Evolutionary conservation across 208 protist genomes (phyloP).

Genomic region (Leishmania tarentolae): DNA sequence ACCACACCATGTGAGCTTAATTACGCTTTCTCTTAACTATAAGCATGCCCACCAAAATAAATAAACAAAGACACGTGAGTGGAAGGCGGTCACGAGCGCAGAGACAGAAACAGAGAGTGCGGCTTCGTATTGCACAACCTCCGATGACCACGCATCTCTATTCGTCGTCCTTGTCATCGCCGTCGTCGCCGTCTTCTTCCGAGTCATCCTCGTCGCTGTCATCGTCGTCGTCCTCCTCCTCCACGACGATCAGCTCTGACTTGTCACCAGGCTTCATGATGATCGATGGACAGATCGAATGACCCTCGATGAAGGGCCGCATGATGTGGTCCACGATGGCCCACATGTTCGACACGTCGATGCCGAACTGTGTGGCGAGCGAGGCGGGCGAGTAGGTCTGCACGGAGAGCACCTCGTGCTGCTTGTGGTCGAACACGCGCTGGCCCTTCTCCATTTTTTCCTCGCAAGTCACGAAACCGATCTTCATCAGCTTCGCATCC

Average conservation of each 20-base stretch:
- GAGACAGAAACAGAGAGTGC: not conserved
- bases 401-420: constrained; percentile 67
- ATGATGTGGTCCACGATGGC: constrained; percentile 74
- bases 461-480: constrained; percentile 78
- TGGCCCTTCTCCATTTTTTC: constrained; percentile 38
- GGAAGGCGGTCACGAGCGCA: not conserved
- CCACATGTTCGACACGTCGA: constrained; percentile 82
- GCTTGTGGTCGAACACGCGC: constrained; percentile 33
- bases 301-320: constrained; percentile 52
- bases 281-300: constrained; percentile 49
- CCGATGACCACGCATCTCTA: constrained; percentile 14
- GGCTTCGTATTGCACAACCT: not conserved
- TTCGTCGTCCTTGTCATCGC: constrained; percentile 57
- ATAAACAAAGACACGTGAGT: not conserved
- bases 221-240: constrained; percentile 76
- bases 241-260: constrained; percentile 37
- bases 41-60: not conserved
- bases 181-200: constrained; percentile 51
- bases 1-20: not conserved
- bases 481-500: constrained; percentile 72
- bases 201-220: constrained; percentile 74
- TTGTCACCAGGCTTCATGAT: constrained; percentile 73
- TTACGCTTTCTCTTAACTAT: not conserved
- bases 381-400: constrained; percentile 56
- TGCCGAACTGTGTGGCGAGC: constrained; percentile 67